Percentiles rank a stretch among this genome's conserved stretches.
These are phyloP conservation scores for Tylopilus sp. DNA, from an alignment of 1,284 basidiomycete genomes.

Conservation along the genomic window DNA sequence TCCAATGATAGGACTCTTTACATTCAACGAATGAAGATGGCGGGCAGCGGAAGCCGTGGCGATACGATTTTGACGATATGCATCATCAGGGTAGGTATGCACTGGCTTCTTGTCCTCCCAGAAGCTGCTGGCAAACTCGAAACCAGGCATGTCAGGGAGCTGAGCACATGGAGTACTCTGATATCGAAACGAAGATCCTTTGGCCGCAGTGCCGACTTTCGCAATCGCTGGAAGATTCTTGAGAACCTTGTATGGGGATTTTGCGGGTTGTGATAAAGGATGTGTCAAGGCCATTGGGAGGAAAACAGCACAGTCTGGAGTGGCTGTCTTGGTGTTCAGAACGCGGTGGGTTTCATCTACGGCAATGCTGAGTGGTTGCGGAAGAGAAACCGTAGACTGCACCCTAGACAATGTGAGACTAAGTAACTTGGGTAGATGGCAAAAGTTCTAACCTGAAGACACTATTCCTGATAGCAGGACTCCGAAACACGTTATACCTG, in stretches of 20 bases:
- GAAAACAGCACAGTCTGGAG: constrained; percentile 51
- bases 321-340: constrained; percentile 44
- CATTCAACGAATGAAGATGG: constrained; percentile 49
- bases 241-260: constrained; percentile 49
- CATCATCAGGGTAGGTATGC: constrained; percentile 48
- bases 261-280: constrained; percentile 41
- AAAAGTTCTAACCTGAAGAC: constrained; percentile 41
- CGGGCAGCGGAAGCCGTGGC: constrained; percentile 49
- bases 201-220: constrained; percentile 38
- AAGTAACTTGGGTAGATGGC: neutral
- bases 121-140: constrained; percentile 54
- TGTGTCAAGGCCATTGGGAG: constrained; percentile 41
- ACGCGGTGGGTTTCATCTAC: constrained; percentile 39
- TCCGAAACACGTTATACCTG: constrained; percentile 52
- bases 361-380: constrained; percentile 43
- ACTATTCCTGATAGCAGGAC: constrained; percentile 42
- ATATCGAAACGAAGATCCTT: constrained; percentile 49
- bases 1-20: constrained; percentile 52
- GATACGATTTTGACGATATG: constrained; percentile 60
- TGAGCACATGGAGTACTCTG: constrained; percentile 51
- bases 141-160: constrained; percentile 44
- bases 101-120: constrained; percentile 62
- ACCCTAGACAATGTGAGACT: constrained; percentile 35
- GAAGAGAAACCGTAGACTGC: constrained; percentile 50
- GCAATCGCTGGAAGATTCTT: constrained; percentile 39